Percentiles rank a stretch among this genome's conserved stretches.
Conservation (phyloP, 208 protist species). For the Crithidia sp. region DNA sequence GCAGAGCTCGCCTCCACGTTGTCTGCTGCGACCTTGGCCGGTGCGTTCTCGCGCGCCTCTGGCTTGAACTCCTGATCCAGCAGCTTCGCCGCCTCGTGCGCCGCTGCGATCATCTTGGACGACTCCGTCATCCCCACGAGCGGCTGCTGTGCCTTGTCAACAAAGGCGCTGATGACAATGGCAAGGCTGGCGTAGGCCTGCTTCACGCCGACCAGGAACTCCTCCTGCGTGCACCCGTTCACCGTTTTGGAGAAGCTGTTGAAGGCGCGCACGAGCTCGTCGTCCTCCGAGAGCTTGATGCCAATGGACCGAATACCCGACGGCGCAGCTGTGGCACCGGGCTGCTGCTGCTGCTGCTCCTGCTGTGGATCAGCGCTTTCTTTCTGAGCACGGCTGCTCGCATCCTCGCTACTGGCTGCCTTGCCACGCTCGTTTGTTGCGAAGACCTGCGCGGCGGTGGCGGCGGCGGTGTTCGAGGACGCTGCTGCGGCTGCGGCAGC, state of each 20-base stretch:
- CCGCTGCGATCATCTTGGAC: constrained; percentile 26
- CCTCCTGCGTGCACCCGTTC: constrained; percentile 54
- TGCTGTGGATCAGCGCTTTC: not conserved
- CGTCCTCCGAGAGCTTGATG: constrained; percentile 39
- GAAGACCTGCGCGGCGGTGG: constrained; percentile 26
- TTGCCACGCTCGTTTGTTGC: constrained; percentile 8
- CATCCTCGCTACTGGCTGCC: not conserved
- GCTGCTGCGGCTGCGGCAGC: constrained; percentile 14
- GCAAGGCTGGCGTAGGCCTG: constrained; percentile 75
- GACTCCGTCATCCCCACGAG: constrained; percentile 23
- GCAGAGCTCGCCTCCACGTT: not conserved
- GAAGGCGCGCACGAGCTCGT: constrained; percentile 51
- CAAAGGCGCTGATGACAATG: constrained; percentile 42
- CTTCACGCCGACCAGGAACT: constrained; percentile 67
- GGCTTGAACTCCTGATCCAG: constrained; percentile 30
- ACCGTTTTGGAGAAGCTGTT: constrained; percentile 50
- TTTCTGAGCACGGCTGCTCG: not conserved
- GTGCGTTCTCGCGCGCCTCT: not conserved
- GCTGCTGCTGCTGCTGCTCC: constrained; percentile 18
- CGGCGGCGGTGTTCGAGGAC: constrained; percentile 15
- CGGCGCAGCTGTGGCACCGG: not conserved
- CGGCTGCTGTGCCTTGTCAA: constrained; percentile 31
- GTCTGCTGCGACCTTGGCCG: not conserved
- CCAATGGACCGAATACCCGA: constrained; percentile 34
- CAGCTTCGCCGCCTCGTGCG: constrained; percentile 34